Evolutionary conservation across 1,284 basidiomycete genomes (phyloP), one percentile per base, ranked within the genome.

Genomic region (Ustilago vetiveriae): DNA sequence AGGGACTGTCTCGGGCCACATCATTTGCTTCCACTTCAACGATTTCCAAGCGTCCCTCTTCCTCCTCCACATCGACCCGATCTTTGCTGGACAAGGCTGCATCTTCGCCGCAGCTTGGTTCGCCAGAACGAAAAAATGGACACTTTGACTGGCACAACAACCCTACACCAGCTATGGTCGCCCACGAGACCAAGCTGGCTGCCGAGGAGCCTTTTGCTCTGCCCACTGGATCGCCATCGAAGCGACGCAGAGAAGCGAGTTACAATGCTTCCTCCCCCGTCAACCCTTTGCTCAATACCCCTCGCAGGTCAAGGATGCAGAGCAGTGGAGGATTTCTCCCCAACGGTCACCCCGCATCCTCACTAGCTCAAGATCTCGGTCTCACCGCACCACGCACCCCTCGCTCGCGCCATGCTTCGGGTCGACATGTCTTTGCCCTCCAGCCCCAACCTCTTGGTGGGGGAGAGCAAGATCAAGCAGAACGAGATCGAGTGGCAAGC

Each of bases 311-410:
- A n/a, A 37, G 63, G 10, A 43, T 66, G 42, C 53, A 71, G 42
- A 66, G 62, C 44, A 49, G 43, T 23, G 62, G 60, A 21, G 60
- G 62, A 8, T 63, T 75, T 33, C 43, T 75, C 2, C 63, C 73
- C 27, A 75, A 75, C 27, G 73, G 73, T 13, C 73, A 74, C 39
- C 73, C 71, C 6, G 73, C 73, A 1, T 75, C 73, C 6, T 75
- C 73, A 11, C 57, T 75, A 6, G 73, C 73, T 11, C 71, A 74
- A 47, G 73, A 69, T 44, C 39, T 75, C 7, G 73, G 73, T 1
- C 36, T 75, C 35, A 64, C 62, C 3, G 42, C 65, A 21, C 63
- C 66, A 6, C 42, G 64, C 16, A 69, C 71, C 13, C 65, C 73
- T 6, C 51, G 72, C n/a, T 72, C 69, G 7, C 38, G 69, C 14